These are phyloP conservation scores for Trichoderma atrobrunneum DNA, from an alignment of 2,329 filamentous ascomycete species.

Conservation along the genomic window DNA sequence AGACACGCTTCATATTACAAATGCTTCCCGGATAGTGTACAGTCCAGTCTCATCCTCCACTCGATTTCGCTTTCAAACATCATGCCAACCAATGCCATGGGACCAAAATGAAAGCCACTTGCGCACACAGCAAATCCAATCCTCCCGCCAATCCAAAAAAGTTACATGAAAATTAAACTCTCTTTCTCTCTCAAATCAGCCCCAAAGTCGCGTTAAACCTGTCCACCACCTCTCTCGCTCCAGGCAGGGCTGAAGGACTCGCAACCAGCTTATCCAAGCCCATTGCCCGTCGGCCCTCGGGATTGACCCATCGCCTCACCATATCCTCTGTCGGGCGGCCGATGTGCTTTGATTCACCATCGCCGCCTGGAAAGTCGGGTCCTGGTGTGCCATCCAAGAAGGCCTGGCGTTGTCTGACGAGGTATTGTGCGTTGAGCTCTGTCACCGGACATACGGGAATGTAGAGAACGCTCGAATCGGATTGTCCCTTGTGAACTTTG, in stretches of 20 bases:
- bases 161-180: neutral
- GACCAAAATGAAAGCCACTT: neutral
- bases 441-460: constrained; percentile 85
- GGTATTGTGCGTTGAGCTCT: constrained; percentile 67
- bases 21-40: neutral
- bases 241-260: constrained; percentile 28
- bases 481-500: constrained; percentile 65
- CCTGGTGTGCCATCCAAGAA: constrained; percentile 67
- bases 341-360: constrained; percentile 59
- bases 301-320: constrained; percentile 33
- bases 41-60: neutral
- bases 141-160: neutral
- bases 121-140: neutral
- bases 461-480: constrained; percentile 82
- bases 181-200: constrained; percentile 27
- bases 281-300: constrained; percentile 41
- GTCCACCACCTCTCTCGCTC: constrained; percentile 38
- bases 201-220: constrained; percentile 46
- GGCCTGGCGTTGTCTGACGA: constrained; percentile 66
- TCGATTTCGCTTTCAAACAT: neutral
- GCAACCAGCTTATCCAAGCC: constrained; percentile 42
- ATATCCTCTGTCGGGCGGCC: constrained; percentile 43
- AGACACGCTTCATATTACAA: neutral
- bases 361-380: constrained; percentile 70
- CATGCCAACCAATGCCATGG: neutral